Evolutionary conservation across 31 red algal genomes (phyloP).

Genomic region (Asparagopsis taxiformis): DNA sequence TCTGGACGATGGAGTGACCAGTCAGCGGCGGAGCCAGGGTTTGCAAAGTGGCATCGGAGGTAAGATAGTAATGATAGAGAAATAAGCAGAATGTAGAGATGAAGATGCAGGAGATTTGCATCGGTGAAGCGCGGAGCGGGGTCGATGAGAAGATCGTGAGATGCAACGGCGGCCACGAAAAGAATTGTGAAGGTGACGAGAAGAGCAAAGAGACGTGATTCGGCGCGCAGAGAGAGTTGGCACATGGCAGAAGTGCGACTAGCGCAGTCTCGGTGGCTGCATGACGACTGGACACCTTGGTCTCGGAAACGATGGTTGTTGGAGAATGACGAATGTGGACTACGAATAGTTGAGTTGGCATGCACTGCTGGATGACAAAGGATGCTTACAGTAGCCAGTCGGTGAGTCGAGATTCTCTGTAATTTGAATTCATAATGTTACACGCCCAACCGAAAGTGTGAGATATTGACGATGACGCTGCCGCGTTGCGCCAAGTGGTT

Average conservation of each 20-base stretch:
- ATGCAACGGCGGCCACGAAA: neutral
- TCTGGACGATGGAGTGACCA: neutral
- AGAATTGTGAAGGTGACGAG: neutral
- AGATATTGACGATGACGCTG: no score
- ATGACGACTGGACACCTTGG: no score
- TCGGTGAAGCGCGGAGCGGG: neutral
- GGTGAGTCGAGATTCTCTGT: no score
- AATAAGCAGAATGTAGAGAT: neutral
- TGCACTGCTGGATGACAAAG: no score
- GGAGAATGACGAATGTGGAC: no score
- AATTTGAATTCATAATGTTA: no score
- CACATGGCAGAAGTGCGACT: neutral
- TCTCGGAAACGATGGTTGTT: neutral
- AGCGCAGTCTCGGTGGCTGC: no score
- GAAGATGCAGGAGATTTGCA: neutral
- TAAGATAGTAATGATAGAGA: conserved; percentile 4
- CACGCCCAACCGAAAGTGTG: no score
- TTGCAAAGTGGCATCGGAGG: neutral
- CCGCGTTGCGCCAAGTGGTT: no score
- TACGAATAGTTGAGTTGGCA: no score
- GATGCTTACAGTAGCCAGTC: no score
- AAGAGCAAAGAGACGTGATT: neutral
- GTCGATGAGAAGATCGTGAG: neutral
- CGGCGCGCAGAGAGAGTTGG: neutral
- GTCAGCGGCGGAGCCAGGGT: neutral